A percentile compares a stretch with the other conserved stretches of the same genome.
phyloP scores from a whole-genome alignment of 1,139 yeast species.

The Ogataea hybrid region DNA sequence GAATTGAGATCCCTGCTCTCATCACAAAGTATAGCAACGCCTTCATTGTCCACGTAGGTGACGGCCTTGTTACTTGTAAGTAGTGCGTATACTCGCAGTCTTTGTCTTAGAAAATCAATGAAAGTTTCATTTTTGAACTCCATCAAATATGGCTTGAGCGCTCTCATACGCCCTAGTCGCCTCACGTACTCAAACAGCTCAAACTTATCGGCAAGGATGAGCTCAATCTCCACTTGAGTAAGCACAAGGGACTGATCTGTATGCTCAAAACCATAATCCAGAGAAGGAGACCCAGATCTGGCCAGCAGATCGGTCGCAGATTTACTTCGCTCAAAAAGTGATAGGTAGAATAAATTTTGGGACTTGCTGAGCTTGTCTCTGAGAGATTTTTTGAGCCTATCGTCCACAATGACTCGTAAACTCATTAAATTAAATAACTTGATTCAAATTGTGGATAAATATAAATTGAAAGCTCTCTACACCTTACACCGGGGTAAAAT shows the following conservation, averaged over 20 bases:
- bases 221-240: constrained; percentile 15
- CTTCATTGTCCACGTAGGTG: constrained; percentile 1
- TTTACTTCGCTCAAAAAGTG: constrained; percentile 6
- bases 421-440: constrained; percentile 5
- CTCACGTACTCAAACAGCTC: constrained; percentile 10
- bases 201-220: constrained; percentile 9
- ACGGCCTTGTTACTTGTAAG: constrained; percentile 2
- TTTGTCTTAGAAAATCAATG: constrained; percentile 3
- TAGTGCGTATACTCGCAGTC: constrained; percentile 5
- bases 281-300: background rate
- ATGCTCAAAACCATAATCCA: constrained; percentile 7
- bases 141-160: constrained; percentile 5
- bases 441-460: background rate
- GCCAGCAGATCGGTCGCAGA: constrained; percentile 6
- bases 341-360: constrained; percentile 8
- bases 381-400: background rate
- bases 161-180: constrained; percentile 5
- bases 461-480: background rate
- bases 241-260: background rate
- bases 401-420: constrained; percentile 10
- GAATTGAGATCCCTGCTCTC: background rate
- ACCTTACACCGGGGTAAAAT: constrained; percentile 2
- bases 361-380: background rate
- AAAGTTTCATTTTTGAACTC: constrained; percentile 5
- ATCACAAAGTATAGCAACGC: background rate